These are phyloP conservation scores for Alternaria burnsii DNA, from an alignment of 2,329 filamentous ascomycete species.

Conservation along the genomic window DNA sequence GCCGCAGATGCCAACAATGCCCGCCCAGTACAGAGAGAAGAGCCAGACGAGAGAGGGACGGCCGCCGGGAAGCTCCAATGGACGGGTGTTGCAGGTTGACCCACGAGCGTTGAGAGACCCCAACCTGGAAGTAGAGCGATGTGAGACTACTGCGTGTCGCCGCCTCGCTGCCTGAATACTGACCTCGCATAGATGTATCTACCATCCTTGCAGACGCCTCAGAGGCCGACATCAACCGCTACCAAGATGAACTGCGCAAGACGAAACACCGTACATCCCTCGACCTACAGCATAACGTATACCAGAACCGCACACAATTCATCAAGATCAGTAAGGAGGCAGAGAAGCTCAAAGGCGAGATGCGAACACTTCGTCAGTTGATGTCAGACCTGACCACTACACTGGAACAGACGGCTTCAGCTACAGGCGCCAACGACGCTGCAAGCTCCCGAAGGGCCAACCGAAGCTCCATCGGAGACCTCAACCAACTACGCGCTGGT, in stretches of 20 bases:
- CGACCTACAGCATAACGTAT: slow-evolving; percentile 93
- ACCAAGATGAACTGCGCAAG: slow-evolving; percentile 77
- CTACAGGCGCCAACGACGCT: slow-evolving; percentile 48
- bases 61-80: slow-evolving; percentile 58
- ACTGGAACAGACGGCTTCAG: slow-evolving; percentile 57
- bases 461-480: slow-evolving; percentile 84
- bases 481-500: slow-evolving; percentile 73
- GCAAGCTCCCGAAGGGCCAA: slow-evolving; percentile 66
- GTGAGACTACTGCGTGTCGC: slow-evolving; percentile 55
- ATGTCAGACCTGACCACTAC: slow-evolving; percentile 83
- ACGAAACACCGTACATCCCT: slow-evolving; percentile 79
- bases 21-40: slow-evolving; percentile 66
- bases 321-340: slow-evolving; percentile 99
- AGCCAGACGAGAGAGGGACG: slow-evolving; percentile 55
- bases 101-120: slow-evolving; percentile 81
- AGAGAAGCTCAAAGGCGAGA: slow-evolving; percentile 95
- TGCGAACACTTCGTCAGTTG: slow-evolving; percentile 86
- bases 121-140: slow-evolving; percentile 80
- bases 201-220: slow-evolving; percentile 82
- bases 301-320: slow-evolving; percentile 96
- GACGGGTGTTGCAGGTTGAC: slow-evolving; percentile 74
- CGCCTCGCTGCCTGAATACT: slow-evolving; percentile 8
- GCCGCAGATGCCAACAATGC: slow-evolving; percentile 66
- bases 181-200: slow-evolving; percentile 63
- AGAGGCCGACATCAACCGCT: slow-evolving; percentile 85